Evolutionary conservation across 2,329 filamentous ascomycete species (phyloP).

Genomic region (Teratosphaeria zuluensis): DNA sequence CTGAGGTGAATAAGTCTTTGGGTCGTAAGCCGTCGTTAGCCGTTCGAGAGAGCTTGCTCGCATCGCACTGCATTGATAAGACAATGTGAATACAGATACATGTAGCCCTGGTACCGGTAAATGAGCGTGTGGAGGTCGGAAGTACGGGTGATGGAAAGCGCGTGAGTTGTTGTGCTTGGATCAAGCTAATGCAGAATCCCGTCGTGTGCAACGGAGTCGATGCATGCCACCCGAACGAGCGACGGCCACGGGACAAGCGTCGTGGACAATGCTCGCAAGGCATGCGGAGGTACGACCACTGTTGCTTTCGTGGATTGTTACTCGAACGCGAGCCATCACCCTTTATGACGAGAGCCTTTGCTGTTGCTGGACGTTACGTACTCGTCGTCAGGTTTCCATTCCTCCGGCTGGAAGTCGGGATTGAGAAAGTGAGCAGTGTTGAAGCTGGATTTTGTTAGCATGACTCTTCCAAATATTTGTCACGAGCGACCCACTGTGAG

Average conservation of each 20-base stretch:
- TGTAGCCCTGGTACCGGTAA: background rate
- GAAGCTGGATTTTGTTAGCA: conserved; percentile 35
- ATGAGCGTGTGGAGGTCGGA: conserved; percentile 1
- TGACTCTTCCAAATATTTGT: background rate
- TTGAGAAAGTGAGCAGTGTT: conserved; percentile 44
- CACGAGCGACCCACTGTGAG: conserved; percentile 10
- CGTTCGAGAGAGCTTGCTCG: conserved; percentile 1
- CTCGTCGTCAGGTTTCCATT: conserved; percentile 41
- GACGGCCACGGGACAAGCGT: background rate
- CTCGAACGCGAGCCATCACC: conserved; percentile 35
- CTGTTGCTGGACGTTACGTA: conserved; percentile 27
- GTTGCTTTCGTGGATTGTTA: conserved; percentile 28
- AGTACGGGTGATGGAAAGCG: conserved; percentile 5
- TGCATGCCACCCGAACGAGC: background rate
- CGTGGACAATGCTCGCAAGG: conserved; percentile 4
- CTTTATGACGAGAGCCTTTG: conserved; percentile 22
- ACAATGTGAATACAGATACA: background rate
- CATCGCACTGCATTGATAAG: background rate
- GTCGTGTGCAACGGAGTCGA: conserved; percentile 13
- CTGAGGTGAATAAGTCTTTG: conserved; percentile 29
- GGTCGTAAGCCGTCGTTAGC: conserved; percentile 23
- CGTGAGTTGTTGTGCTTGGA: conserved; percentile 5
- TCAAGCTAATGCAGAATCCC: conserved; percentile 13
- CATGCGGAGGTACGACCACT: conserved; percentile 1
- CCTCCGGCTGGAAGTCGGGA: conserved; percentile 43